phyloP scores from a whole-genome alignment of 2,329 filamentous ascomycete genomes.

The Sclerotinia sclerotiorum region DNA sequence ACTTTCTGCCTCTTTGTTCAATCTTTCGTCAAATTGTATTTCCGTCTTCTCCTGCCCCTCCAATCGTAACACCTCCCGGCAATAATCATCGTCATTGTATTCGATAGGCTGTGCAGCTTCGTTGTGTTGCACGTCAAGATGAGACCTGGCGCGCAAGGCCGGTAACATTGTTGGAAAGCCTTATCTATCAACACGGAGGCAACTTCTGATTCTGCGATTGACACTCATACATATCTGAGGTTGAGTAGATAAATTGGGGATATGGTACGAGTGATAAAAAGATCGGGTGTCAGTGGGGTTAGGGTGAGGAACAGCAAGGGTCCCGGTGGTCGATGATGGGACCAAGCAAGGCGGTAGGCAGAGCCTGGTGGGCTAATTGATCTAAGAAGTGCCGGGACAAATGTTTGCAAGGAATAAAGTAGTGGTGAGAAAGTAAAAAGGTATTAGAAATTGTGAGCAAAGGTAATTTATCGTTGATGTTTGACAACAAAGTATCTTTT shows the following conservation, averaged over 20 bases:
- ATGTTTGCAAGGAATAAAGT: constrained; percentile 12
- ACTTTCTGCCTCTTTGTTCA: constrained; percentile 35
- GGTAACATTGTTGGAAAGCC: constrained; percentile 21
- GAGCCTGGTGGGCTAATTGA: not conserved
- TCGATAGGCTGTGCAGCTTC: constrained; percentile 24
- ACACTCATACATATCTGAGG: constrained; percentile 22
- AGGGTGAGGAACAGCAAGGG: not conserved
- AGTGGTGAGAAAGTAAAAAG: not conserved
- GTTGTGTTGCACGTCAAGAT: constrained; percentile 22
- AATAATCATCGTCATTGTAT: constrained; percentile 36
- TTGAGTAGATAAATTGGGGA: not conserved
- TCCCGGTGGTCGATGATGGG: not conserved
- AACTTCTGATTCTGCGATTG: constrained; percentile 15
- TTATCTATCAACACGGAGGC: constrained; percentile 10
- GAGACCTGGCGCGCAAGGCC: constrained; percentile 22
- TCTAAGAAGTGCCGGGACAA: not conserved
- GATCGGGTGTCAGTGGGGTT: not conserved
- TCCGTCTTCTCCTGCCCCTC: constrained; percentile 34
- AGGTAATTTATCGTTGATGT: not conserved
- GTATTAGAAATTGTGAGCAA: not conserved
- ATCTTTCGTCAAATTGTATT: constrained; percentile 30
- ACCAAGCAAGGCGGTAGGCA: constrained; percentile 17
- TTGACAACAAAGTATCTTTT: constrained; percentile 5
- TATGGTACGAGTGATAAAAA: not conserved
- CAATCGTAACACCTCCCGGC: constrained; percentile 38